phyloP scores from a whole-genome alignment of 2,329 filamentous ascomycete species.

The Calonectria naviculata region DNA sequence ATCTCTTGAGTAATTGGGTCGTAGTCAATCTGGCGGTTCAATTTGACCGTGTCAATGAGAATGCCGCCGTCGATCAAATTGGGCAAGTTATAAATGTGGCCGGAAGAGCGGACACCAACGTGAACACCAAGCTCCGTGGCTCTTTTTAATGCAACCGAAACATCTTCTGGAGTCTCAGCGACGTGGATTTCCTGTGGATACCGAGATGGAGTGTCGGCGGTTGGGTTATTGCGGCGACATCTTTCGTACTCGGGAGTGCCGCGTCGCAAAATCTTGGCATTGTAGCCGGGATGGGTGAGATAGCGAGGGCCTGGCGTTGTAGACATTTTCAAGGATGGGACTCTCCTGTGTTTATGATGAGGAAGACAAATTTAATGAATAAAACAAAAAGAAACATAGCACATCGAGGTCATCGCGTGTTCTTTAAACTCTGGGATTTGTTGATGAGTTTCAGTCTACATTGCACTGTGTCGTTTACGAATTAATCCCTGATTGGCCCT shows the following conservation, averaged over 20 bases:
- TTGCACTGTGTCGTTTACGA: neutral
- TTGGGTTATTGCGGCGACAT: conserved; percentile 21
- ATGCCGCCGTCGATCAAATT: conserved; percentile 22
- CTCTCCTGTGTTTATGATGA: no score
- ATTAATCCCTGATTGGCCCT: neutral
- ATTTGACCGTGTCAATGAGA: conserved; percentile 18
- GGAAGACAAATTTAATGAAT: no score
- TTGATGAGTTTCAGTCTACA: neutral
- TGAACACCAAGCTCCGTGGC: conserved; percentile 18
- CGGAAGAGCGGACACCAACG: conserved; percentile 21
- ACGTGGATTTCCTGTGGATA: conserved; percentile 20
- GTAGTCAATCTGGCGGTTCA: conserved; percentile 19
- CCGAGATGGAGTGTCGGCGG: conserved; percentile 15
- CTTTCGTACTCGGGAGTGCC: conserved; percentile 21
- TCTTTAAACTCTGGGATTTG: neutral
- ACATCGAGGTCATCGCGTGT: neutral
- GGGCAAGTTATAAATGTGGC: conserved; percentile 18
- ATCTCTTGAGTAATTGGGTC: conserved; percentile 13
- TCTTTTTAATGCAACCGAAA: conserved; percentile 1
- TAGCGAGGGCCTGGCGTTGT: conserved; percentile 3
- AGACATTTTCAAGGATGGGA: neutral
- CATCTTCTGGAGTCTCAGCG: conserved; percentile 1
- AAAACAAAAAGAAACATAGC: neutral
- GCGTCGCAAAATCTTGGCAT: conserved; percentile 13
- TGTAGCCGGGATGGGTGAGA: conserved; percentile 3